Base-by-base conservation (phyloP, 257 asterid genomes). In the Nicotiana obtusifolia region DNA sequence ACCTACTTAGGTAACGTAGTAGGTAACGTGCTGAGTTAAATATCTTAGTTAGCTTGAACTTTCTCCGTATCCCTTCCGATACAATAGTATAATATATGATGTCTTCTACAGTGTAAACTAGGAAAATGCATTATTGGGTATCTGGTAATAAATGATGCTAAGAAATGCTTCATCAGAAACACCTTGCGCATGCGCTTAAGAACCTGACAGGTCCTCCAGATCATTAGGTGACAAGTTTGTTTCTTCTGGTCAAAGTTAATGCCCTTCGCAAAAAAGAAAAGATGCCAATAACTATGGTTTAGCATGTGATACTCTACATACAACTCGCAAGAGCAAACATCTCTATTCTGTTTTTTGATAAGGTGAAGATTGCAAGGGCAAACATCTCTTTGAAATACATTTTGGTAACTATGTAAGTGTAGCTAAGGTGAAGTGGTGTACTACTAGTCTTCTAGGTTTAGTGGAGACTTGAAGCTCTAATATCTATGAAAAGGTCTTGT, bases 161-260 rank as follows among this genome's bases (percentile, higher is more conserved):
- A 84, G 9, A 2, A 85, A 84, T 24, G 84, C 87, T 52, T 86
- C 86, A 26, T 86, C 87, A 10, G 41, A 47, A 52, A 2, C 66
- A 30, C 57, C 80, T 7, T 1, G 49, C 49, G 8, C 49, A 41
- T 41, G 49, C 11, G 49, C 11, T 41, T 41, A 41, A 41, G 49
- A 11, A 33, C 59, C 30, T 64, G 62, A 28, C 31, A 60, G 83
- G 65, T 31, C 83, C 80, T 82, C 87, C 82, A 82, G 77, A 84
- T 86, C 86, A 80, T 59, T 64, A 28, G 22, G 76, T 57, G 77
- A 64, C 66, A 65, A 62, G 17, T 7, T 75, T 2, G 84, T 22
- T 22, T 22, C 67, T 61, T 61, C 33, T 61, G 67, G 31, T 22
- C 67, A 11, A 61, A 61, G 19, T 14, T 3, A 60, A 20, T 59